Base-by-base conservation (phyloP, 768 basidiomycete genomes). In the Mycena amicta region DNA sequence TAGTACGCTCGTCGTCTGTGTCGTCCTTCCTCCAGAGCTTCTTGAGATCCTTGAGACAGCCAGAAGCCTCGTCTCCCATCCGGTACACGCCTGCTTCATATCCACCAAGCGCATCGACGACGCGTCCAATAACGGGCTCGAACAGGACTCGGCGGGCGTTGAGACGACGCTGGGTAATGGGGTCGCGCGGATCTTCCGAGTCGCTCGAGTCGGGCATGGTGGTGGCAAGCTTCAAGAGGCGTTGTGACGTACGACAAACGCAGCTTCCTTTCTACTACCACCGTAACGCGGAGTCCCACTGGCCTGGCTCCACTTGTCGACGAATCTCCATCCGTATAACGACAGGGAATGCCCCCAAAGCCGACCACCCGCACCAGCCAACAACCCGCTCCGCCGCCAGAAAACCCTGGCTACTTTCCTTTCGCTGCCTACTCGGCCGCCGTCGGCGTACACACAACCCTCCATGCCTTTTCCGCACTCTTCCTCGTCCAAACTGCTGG, bases 1-100 rank as follows among this genome's bases (percentile, higher is more conserved):
- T 90, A 1, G 95, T 98, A 18, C 97, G 85, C 70, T 95, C 95
- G 70, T 98, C 96, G 72, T 99, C 97, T 0, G 88, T 89, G 67
- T 98, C 97, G 72, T 99, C 97, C 72, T 93, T 90, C 52, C 95
- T 77, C 97, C 96, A 98, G 50, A 96, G 82, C 65, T 88, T 92
- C 76, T 98, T 98, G 59, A 99, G 79, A 71, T 98, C 97, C 66
- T 92, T 92, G 65, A 99, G 72, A 72, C 94, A 96, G 1, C 90
- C 90, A 58, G 77, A 76, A n/a, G 81, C 86, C 60, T 92, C 86
- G 76, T 94, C 92, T 41, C 92, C 92, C 67, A 93, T 83, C 41
- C 86, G 78, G 72, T 94, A 94, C 4, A 68, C 72, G 22, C 79
- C 82, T 18, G 71, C 80, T 72, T 93, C 90, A 63, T 81, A 76